Conservation (phyloP, 306 rosid genomes). For the Dalbergia oliveri region DNA sequence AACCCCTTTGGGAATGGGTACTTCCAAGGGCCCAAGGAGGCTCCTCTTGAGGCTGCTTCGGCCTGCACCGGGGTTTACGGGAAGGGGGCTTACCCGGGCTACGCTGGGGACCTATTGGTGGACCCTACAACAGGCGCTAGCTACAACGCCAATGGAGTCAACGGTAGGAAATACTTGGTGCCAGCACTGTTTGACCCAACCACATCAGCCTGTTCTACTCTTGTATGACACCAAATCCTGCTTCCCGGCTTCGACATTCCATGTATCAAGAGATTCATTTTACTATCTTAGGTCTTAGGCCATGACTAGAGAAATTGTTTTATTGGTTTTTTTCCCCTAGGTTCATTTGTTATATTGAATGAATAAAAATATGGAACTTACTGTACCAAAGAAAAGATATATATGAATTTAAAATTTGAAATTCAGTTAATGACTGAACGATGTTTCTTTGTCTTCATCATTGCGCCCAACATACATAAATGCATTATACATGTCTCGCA, state of each 20-base stretch:
- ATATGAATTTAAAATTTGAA: background rate
- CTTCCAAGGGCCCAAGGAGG: conserved; percentile 74
- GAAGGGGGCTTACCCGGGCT: conserved; percentile 75
- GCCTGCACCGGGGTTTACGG: conserved; percentile 71
- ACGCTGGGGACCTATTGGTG: conserved; percentile 58
- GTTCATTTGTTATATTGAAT: conserved; percentile 9
- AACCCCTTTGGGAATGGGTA: conserved; percentile 72
- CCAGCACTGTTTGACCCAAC: conserved; percentile 68
- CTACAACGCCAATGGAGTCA: conserved; percentile 62
- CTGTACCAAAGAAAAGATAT: background rate
- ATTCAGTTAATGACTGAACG: background rate
- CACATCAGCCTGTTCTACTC: conserved; percentile 62
- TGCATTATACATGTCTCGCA: background rate
- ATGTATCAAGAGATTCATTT: background rate
- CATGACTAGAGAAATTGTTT: background rate
- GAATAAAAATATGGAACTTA: background rate
- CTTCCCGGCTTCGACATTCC: background rate
- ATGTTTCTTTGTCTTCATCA: background rate
- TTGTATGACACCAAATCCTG: conserved; percentile 28
- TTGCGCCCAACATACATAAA: background rate
- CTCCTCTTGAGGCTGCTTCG: conserved; percentile 70
- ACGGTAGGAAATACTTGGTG: conserved; percentile 66
- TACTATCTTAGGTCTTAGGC: conserved; percentile 11
- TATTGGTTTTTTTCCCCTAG: background rate
- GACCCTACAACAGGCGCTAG: conserved; percentile 60